Conservation (phyloP, 257 asterid species). For the Solanum phureja region DNA sequence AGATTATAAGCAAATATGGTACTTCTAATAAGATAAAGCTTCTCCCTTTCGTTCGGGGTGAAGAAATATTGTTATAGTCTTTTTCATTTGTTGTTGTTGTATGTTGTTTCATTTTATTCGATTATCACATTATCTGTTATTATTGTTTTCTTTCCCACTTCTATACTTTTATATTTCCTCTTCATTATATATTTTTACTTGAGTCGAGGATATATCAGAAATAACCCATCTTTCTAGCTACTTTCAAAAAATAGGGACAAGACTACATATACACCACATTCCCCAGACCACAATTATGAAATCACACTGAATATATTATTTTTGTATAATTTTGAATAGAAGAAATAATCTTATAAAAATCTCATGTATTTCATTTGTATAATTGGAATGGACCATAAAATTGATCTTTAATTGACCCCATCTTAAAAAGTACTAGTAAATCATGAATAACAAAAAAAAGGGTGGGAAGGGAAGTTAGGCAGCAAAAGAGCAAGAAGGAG, state of each 20-base stretch:
- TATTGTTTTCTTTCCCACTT: neutral
- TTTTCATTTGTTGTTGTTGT: neutral
- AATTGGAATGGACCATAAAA: neutral
- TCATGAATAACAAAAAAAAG: neutral
- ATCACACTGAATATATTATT: neutral
- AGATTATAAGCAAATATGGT: too few species aligned
- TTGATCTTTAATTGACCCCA: neutral
- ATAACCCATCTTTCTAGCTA: too few species aligned
- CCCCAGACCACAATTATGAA: too few species aligned
- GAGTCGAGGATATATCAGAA: neutral
- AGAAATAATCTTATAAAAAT: neutral
- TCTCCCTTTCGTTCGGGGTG: too few species aligned
- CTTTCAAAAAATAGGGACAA: neutral
- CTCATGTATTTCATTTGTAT: neutral
- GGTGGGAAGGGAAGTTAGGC: neutral
- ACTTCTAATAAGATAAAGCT: too few species aligned
- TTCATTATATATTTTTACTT: neutral
- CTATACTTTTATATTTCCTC: neutral
- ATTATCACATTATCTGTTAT: too few species aligned
- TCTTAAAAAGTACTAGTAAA: neutral
- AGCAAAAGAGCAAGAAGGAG: slow-evolving; percentile 1
- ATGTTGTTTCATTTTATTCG: too few species aligned
- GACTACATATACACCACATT: neutral
- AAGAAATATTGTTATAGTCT: neutral
- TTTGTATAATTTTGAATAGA: neutral